Conservation (phyloP, 1,284 basidiomycete genomes). For the Rhodotorula glutinis region DNA sequence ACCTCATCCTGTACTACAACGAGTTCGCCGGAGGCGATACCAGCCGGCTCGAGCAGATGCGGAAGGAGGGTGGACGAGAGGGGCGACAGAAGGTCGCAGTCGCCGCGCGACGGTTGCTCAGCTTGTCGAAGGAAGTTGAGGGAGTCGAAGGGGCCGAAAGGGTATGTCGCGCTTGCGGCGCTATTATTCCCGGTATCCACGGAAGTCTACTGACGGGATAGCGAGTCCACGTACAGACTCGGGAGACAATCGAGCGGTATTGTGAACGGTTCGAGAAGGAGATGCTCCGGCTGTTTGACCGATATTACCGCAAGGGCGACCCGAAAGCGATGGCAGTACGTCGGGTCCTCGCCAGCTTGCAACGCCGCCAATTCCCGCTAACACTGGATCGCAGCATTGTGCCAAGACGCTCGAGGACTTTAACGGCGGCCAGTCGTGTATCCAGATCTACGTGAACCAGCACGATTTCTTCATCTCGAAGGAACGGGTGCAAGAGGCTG, state of each 20-base stretch:
- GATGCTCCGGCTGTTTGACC: slow-evolving; percentile 92
- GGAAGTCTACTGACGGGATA: neutral
- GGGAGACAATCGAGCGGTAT: slow-evolving; percentile 87
- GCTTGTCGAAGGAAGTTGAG: slow-evolving; percentile 85
- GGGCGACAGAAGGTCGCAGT: slow-evolving; percentile 86
- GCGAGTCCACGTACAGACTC: slow-evolving; percentile 55
- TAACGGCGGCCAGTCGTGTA: slow-evolving; percentile 93
- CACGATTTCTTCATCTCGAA: slow-evolving; percentile 96
- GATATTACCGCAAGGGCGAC: slow-evolving; percentile 91
- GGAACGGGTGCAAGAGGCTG: slow-evolving; percentile 60
- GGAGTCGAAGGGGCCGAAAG: slow-evolving; percentile 54
- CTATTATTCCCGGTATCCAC: too few species aligned
- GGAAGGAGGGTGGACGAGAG: slow-evolving; percentile 68
- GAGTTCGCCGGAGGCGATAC: slow-evolving; percentile 85
- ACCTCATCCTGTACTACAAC: slow-evolving; percentile 93
- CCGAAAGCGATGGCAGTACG: slow-evolving; percentile 98
- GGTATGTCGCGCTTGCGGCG: slow-evolving; percentile 4
- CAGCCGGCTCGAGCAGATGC: slow-evolving; percentile 68
- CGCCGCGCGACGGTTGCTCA: slow-evolving; percentile 78
- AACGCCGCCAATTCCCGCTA: slow-evolving; percentile 7
- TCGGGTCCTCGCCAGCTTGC: slow-evolving; percentile 30
- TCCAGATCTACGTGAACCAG: slow-evolving; percentile 99
- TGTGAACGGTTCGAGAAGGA: slow-evolving; percentile 99
- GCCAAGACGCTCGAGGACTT: slow-evolving; percentile 95
- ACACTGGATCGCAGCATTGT: slow-evolving; percentile 66